These are phyloP conservation scores for Rhizopus delemar DNA, from an alignment of 371 early-diverging fungal species.

Conservation along the genomic window DNA sequence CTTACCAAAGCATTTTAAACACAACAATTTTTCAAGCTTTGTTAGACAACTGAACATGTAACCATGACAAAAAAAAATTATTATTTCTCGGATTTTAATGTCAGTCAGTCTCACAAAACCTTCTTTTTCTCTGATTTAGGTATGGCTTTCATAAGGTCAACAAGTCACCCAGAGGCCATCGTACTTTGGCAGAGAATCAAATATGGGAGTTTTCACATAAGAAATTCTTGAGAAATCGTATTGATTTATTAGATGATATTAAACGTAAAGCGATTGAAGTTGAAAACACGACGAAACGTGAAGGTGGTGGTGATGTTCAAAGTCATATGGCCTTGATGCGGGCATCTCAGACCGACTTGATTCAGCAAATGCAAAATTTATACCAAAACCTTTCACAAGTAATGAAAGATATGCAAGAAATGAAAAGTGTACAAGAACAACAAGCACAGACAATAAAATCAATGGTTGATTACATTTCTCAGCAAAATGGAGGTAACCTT, in stretches of 20 bases:
- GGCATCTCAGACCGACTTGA: slow-evolving; percentile 72
- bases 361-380: slow-evolving; percentile 67
- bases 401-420: slow-evolving; percentile 66
- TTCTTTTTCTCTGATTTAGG: slow-evolving; percentile 19
- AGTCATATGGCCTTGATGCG: slow-evolving; percentile 74
- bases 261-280: slow-evolving; percentile 85
- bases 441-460: slow-evolving; percentile 62
- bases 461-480: slow-evolving; percentile 53
- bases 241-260: slow-evolving; percentile 82
- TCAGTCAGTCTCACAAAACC: neutral
- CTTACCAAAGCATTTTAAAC: slow-evolving; percentile 81
- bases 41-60: slow-evolving; percentile 83
- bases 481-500: slow-evolving; percentile 44
- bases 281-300: slow-evolving; percentile 65
- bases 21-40: slow-evolving; percentile 85
- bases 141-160: slow-evolving; percentile 90
- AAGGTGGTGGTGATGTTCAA: slow-evolving; percentile 68
- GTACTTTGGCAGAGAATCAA: slow-evolving; percentile 80
- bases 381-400: slow-evolving; percentile 68
- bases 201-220: slow-evolving; percentile 93
- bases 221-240: slow-evolving; percentile 77
- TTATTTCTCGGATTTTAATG: too few species aligned
- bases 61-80: too few species aligned
- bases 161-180: slow-evolving; percentile 82
- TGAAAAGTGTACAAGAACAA: slow-evolving; percentile 55